Evolutionary conservation across 2,329 filamentous ascomycete genomes (phyloP), one percentile per base, ranked within the genome.

Genomic region (Chlorencoelia australis): DNA sequence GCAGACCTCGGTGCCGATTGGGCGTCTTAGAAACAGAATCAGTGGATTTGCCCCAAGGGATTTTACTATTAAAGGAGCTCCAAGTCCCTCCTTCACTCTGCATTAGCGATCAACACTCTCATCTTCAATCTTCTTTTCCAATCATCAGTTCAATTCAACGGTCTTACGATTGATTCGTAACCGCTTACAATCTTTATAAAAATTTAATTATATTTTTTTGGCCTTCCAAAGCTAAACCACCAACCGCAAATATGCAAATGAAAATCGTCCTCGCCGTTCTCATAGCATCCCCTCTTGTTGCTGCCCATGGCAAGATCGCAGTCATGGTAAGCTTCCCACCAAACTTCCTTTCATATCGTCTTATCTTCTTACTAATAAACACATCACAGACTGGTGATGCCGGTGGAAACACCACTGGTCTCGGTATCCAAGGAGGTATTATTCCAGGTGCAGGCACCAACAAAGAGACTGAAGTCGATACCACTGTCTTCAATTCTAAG

Each of bases 281-380:
- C 52, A 62, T 70, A 48, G 60, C 66, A 43, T 66, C 66, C 50
- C 60, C 68, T 45, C 65, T 79, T 35, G 74, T 71, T 44, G 64
- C 72, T 45, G 73, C 69, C 51, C 76, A 81, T 63, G 66, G 67
- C 41, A 73, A 69, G 48, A 77, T 81, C 58, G 66, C 50, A 40
- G 49, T 53, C 39, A 44, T 53, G 33, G 48, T 52, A 39, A 42
- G 45, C 25, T 14, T 5, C 24, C 6, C 13, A 25, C 21, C 35
- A 28, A 20, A 22, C 21, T 8, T n/a, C 17, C 30, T 27, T 26
- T 31, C 24, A 29, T 18, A 16, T 10, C 9, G 14, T 19, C n/a
- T 13, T 20, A 27, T 18, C 35, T 40, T 30, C 37, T 40, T 41
- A 40, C 26, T 31, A 13, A 37, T 25, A 18, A 39, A 27, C 20